Conservation (phyloP, 2,329 filamentous ascomycete genomes). For the Fonsecaea multimorphosa region DNA sequence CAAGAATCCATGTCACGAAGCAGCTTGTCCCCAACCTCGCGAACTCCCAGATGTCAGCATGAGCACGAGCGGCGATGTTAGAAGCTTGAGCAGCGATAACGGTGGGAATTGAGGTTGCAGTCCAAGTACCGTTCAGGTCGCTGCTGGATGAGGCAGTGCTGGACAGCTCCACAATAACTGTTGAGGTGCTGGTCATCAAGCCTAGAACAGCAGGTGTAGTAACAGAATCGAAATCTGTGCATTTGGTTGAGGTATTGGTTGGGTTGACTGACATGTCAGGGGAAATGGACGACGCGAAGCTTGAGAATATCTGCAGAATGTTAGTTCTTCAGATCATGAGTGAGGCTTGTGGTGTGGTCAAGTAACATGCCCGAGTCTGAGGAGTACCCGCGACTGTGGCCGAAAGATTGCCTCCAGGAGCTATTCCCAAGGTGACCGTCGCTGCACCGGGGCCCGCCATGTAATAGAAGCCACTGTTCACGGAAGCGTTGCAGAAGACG, state of each 20-base stretch:
- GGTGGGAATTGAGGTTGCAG: not conserved
- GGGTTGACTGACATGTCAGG: not conserved
- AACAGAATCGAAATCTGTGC: not conserved
- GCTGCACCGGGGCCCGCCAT: not conserved
- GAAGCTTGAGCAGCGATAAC: not conserved
- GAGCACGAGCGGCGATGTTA: not conserved
- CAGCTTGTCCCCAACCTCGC: not conserved
- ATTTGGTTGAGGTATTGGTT: not conserved
- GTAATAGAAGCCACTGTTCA: conserved; percentile 9
- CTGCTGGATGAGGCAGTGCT: not conserved
- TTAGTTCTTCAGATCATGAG: not conserved
- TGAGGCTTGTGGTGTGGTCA: not conserved
- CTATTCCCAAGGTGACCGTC: conserved; percentile 2
- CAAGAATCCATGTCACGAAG: not conserved
- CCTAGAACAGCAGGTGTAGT: not conserved
- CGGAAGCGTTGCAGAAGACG: conserved; percentile 6
- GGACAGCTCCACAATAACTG: conserved; percentile 11
- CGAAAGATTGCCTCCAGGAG: not conserved
- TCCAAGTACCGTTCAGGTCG: not conserved
- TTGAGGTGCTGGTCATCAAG: conserved; percentile 5
- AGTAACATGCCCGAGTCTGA: not conserved
- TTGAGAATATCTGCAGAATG: not conserved
- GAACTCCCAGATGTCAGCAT: not conserved
- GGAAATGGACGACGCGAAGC: not conserved
- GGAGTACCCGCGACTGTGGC: not conserved